phyloP scores from a whole-genome alignment of 257 asterid species.

The Gentiana straminea region DNA sequence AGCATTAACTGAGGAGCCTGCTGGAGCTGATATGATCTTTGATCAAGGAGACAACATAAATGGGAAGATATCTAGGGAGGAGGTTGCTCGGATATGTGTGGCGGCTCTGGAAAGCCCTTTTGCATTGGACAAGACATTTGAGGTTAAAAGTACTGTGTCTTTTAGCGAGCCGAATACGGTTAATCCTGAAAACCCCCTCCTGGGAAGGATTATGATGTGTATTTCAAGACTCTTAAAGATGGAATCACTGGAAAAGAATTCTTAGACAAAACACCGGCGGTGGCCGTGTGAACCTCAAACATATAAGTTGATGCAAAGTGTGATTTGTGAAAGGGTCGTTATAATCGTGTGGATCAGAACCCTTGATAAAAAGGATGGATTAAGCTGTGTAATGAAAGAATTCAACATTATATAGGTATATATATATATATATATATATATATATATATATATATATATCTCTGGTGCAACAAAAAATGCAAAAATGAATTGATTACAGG shows the following conservation, averaged over 20 bases:
- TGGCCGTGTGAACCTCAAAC: slow-evolving; percentile 33
- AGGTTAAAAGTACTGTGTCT: slow-evolving; percentile 89
- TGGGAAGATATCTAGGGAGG: slow-evolving; percentile 93
- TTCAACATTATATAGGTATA: too few species aligned
- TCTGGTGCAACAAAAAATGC: too few species aligned
- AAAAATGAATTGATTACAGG: too few species aligned
- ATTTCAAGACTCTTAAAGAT: slow-evolving; percentile 63
- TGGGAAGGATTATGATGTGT: slow-evolving; percentile 70
- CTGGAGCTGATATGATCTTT: slow-evolving; percentile 92
- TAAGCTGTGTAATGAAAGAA: too few species aligned
- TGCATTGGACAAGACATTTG: slow-evolving; percentile 86
- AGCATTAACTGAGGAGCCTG: slow-evolving; percentile 97
- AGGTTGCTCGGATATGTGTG: slow-evolving; percentile 78
- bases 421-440: too few species aligned
- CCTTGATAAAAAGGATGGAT: too few species aligned
- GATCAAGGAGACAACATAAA: slow-evolving; percentile 95
- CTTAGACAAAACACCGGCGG: slow-evolving; percentile 58
- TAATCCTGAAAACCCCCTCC: slow-evolving; percentile 96
- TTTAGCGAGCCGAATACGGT: slow-evolving; percentile 87
- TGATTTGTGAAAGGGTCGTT: too few species aligned
- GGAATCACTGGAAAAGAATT: slow-evolving; percentile 92
- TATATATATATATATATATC: too few species aligned
- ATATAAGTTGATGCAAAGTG: too few species aligned
- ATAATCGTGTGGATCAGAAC: too few species aligned
- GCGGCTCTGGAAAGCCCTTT: slow-evolving; percentile 84